These are phyloP conservation scores for Nakazawaea wickerhamii DNA, from an alignment of 805 yeast genomes.

Conservation along the genomic window DNA sequence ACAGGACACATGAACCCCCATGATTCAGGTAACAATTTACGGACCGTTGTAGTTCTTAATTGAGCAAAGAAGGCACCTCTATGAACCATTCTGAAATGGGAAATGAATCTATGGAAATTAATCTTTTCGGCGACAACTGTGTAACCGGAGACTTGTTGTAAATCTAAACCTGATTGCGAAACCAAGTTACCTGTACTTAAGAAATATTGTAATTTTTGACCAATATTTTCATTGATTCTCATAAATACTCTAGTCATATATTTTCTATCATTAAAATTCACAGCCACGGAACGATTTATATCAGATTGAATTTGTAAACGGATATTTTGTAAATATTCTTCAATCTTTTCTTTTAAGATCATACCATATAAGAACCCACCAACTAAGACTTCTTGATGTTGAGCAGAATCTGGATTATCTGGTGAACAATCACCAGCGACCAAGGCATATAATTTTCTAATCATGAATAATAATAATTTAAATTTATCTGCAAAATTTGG, in stretches of 20 bases:
- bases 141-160: conserved; percentile 96
- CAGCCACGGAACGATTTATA: conserved; percentile 70
- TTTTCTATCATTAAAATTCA: conserved; percentile 77
- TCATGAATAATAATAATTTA: conserved; percentile 85
- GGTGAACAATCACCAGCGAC: conserved; percentile 97
- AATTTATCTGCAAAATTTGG: conserved; percentile 73
- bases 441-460: conserved; percentile 87
- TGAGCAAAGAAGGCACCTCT: conserved; percentile 99
- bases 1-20: conserved; percentile 99
- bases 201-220: conserved; percentile 90
- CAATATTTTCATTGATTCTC: conserved; percentile 88
- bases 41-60: conserved; percentile 92
- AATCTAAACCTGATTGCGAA: conserved; percentile 93
- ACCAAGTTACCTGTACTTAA: conserved; percentile 95
- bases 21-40: conserved; percentile 93
- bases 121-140: conserved; percentile 99
- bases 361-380: conserved; percentile 97
- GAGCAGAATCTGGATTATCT: conserved; percentile 98
- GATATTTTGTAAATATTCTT: conserved; percentile 78
- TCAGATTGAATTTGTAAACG: conserved; percentile 73
- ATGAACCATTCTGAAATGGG: conserved; percentile 99
- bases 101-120: conserved; percentile 91
- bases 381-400: conserved; percentile 92
- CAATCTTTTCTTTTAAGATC: conserved; percentile 94
- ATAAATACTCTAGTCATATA: conserved; percentile 75